Base-by-base conservation (phyloP, 331 rosid genomes). In the Prunus yedoensis region DNA sequence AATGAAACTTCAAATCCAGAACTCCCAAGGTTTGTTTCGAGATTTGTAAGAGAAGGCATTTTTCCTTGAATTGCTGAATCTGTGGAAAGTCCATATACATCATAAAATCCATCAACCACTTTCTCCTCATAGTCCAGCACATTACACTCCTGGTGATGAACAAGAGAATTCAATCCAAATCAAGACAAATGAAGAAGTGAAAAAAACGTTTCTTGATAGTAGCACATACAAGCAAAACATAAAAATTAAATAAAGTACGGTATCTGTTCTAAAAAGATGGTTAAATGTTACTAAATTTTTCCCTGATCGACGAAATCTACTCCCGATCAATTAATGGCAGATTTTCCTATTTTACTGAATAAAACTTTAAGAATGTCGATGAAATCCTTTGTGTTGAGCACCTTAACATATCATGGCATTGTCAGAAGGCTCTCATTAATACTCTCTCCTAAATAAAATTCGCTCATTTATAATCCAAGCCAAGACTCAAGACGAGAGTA, bases 91-190 rank as follows among this genome's bases (percentile, higher is more conserved):
- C 94, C 91, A 71, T 79, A 88, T 73, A 92, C 85, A 77, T 95
- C 99, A 81, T 95, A 95, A 85, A 95, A 95, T 73, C 99, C 99
- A 80, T 95, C 92, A 27, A 92, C 84, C 65, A 95, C 96, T 83
- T 84, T 92, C 80, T 95, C 97, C 62, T 84, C 97, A 57, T 92
- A 92, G 86, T 90, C 99, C 77, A 95, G 92, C 77, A 89, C 96
- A 68, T 88, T 89, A 84, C 84, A 95, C 70, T 95, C 99, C 99
- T 95, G 84, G 20, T 68, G 63, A 79, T 58, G 41, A 47, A 61
- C 46, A 62, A 76, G 56, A 68, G 35, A 79, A 83, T 65, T 7
- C 66, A 68, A 76, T 74, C 67, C 60, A 70, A 51, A 78, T 82
- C 74, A 82, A 77, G 49, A 61, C 49, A 82, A 75, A 78, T 66